Conservation (phyloP, 2,329 filamentous ascomycete species). For the Fonsecaea multimorphosa region DNA sequence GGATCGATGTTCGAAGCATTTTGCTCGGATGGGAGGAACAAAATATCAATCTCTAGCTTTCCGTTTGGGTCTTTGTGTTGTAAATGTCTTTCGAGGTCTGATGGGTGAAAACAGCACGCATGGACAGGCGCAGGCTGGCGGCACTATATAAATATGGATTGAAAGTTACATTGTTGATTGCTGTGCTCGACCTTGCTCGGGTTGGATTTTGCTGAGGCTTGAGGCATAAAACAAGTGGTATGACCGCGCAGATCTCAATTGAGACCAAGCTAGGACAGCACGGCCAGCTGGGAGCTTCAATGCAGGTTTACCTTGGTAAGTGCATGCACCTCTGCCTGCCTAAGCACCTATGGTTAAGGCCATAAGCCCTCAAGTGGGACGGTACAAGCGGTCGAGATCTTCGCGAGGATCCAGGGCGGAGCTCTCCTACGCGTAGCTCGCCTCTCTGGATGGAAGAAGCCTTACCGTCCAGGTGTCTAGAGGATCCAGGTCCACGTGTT, state of each 20-base stretch:
- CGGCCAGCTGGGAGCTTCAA: slow-evolving; percentile 1
- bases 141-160: slow-evolving; percentile 8
- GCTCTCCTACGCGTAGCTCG: not conserved
- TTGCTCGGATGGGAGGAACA: slow-evolving; percentile 8
- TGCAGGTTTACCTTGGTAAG: not conserved
- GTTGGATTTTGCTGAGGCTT: not conserved
- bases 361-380: not conserved
- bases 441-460: not conserved
- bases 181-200: not conserved
- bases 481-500: not conserved
- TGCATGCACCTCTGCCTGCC: not conserved
- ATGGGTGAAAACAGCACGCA: not conserved
- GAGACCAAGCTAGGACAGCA: not conserved
- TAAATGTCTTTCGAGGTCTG: slow-evolving; percentile 1
- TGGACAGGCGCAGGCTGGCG: not conserved
- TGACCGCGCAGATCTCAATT: slow-evolving; percentile 17
- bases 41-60: slow-evolving; percentile 4
- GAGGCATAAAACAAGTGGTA: slow-evolving; percentile 7
- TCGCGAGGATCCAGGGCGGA: not conserved
- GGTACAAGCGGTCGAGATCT: not conserved
- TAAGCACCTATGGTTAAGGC: not conserved
- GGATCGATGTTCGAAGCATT: slow-evolving; percentile 36
- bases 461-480: not conserved
- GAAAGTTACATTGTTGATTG: not conserved
- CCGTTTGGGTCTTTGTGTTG: not conserved